Base-by-base conservation (phyloP, 2,329 filamentous ascomycete genomes). In the Venturia nashicola region DNA sequence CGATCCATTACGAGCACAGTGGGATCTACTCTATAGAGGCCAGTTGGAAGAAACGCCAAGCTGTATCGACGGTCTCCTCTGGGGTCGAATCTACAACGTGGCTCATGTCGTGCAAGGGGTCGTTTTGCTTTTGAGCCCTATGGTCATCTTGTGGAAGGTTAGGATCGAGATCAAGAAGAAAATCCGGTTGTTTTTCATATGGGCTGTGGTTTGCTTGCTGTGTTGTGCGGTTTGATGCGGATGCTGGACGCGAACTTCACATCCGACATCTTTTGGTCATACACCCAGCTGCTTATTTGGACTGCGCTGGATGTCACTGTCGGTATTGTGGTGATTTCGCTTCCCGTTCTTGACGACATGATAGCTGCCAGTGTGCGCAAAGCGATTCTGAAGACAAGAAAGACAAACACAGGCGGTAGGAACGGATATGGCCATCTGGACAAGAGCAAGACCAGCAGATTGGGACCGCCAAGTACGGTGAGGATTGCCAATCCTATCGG, bases 101-200 rank as follows among this genome's bases (percentile, higher is more conserved):
- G 66, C 70, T 14, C 72, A 74, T 66, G 44, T 8, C n/a, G 20
- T 48, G 9, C 44, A 48, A 27, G 74, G 74, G 51, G 70, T 74
- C 65, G 67, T 67, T 6, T 66, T 76, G 2, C 66, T 76, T 23
- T 51, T 67, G 2, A 71, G 72, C 0, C 74, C 74, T 2, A 64
- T 76, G 6, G 69, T 74, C n/a, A 71, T 76, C 0, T 64, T 76
- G 8, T 75, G 71, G 72, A 71, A 71, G 54, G 69, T 76, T 1
- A 66, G 66, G 18, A 74, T 76, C 67, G 66, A 69, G 0, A 67
- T 62, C 42, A 64, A 61, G 7, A 74, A 71, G 51, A 76, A 74
- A 60, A 44, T 68, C 9, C 68, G 73, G 9, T 66, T 76, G 2
- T 73, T 70, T 18, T 27, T 48, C 20, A 48, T 48, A 11, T 48